A percentile compares a stretch with the other conserved stretches of the same genome.
Conservation (phyloP, 164 flowering plant species). For the Piper longum region DNA sequence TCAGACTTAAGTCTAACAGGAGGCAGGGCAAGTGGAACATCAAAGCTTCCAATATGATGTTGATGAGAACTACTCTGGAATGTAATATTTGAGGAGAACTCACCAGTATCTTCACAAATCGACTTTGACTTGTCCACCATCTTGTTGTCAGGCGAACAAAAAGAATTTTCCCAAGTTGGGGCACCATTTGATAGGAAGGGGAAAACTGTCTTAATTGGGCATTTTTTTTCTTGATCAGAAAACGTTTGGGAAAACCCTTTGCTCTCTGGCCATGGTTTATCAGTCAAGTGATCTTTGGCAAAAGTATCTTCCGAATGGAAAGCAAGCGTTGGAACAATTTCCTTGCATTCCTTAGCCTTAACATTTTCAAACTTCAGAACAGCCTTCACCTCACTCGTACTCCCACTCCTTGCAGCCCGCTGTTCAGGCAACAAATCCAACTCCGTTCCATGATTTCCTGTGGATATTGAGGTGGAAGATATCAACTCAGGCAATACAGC, state of each 20-base stretch:
- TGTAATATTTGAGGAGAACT: conserved; percentile 48
- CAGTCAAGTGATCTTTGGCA: conserved; percentile 24
- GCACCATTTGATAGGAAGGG: conserved; percentile 40
- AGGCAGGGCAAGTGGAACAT: conserved; percentile 47
- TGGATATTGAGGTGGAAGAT: conserved; percentile 15
- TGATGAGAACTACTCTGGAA: conserved; percentile 35
- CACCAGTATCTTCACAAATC: conserved; percentile 16
- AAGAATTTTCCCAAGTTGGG: conserved; percentile 19
- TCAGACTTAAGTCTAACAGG: conserved; percentile 90
- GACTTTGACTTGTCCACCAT: conserved; percentile 30
- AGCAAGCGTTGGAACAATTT: conserved; percentile 18
- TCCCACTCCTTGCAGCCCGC: conserved; percentile 36
- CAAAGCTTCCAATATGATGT: conserved; percentile 27
- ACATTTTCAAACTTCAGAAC: conserved; percentile 26
- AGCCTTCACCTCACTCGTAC: conserved; percentile 28
- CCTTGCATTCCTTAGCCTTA: conserved; percentile 24
- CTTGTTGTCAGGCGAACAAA: conserved; percentile 15
- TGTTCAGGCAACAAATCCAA: conserved; percentile 26
- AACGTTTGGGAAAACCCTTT: conserved; percentile 25
- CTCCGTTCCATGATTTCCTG: conserved; percentile 17
- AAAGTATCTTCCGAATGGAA: not conserved
- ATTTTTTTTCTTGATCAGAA: conserved; percentile 49
- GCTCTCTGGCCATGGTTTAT: conserved; percentile 15
- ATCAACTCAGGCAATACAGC: conserved; percentile 21
- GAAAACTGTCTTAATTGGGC: conserved; percentile 58